Conservation (phyloP, 1,284 basidiomycete genomes). For the Moniliophthora roreri region DNA sequence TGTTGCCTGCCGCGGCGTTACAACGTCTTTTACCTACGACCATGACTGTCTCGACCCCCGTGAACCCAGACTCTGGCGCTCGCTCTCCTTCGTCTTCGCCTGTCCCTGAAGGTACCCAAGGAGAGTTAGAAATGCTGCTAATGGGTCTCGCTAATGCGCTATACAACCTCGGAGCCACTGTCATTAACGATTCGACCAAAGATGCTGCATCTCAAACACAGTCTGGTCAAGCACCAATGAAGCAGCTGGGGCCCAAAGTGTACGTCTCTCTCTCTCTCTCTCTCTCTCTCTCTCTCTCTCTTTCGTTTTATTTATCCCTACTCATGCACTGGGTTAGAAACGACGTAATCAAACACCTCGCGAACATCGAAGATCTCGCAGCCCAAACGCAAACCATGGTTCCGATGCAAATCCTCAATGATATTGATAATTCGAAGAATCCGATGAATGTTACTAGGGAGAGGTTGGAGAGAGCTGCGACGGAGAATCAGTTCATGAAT, state of each 20-base stretch:
- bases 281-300: constrained; percentile 12
- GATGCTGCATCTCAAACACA: constrained; percentile 60
- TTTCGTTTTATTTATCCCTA: neutral
- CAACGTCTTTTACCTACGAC: no score
- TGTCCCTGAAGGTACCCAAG: constrained; percentile 62
- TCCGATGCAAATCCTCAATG: constrained; percentile 68
- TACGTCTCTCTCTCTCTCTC: no score
- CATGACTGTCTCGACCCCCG: constrained; percentile 3
- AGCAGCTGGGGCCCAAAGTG: constrained; percentile 70
- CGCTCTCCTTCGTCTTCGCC: constrained; percentile 64
- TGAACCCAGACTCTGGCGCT: constrained; percentile 58
- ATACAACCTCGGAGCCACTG: constrained; percentile 76
- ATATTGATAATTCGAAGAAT: constrained; percentile 77
- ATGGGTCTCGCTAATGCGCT: constrained; percentile 71
- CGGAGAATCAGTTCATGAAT: constrained; percentile 88
- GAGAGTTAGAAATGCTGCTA: constrained; percentile 74
- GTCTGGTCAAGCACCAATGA: constrained; percentile 34
- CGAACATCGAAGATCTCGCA: constrained; percentile 63
- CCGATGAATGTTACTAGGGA: constrained; percentile 79
- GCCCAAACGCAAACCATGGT: constrained; percentile 60
- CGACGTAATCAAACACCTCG: constrained; percentile 65
- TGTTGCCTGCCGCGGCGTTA: no score
- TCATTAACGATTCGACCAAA: constrained; percentile 75
- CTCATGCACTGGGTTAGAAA: constrained; percentile 42
- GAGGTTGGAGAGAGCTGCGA: constrained; percentile 73